Evolutionary conservation across 192 early-diverging fungal genomes (phyloP).

Genomic region (Backusella australiensis): DNA sequence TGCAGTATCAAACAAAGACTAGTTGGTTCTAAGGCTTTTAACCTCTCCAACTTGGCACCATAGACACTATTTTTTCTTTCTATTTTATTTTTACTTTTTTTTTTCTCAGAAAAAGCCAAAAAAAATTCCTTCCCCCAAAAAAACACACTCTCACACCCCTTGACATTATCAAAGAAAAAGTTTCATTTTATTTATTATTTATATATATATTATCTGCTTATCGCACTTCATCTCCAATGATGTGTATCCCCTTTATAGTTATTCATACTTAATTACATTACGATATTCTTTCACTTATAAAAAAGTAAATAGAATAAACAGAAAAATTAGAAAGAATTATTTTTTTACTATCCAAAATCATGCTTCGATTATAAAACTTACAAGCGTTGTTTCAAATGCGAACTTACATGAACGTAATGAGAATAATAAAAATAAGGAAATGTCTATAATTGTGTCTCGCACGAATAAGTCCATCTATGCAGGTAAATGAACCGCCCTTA

Average conservation of each 20-base stretch:
- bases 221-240: neutral
- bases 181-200: neutral
- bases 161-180: neutral
- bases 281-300: neutral
- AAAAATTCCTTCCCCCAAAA: neutral
- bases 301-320: neutral
- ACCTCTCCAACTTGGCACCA: neutral
- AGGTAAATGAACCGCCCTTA: neutral
- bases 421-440: neutral
- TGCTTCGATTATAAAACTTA: too few relatives aligned
- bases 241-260: neutral
- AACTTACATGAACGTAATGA: too few relatives aligned
- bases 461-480: neutral
- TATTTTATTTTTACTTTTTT: neutral
- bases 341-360: too few relatives aligned
- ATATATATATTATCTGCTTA: neutral
- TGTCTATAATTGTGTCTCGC: neutral
- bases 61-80: neutral
- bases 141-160: too few relatives aligned
- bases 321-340: neutral
- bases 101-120: neutral
- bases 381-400: too few relatives aligned
- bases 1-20: constrained; percentile 37
- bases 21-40: constrained; percentile 33
- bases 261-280: neutral